Evolutionary conservation across 2,329 filamentous ascomycete species (phyloP), one percentile per base, ranked within the genome.

Genomic region (Penicillium freii): DNA sequence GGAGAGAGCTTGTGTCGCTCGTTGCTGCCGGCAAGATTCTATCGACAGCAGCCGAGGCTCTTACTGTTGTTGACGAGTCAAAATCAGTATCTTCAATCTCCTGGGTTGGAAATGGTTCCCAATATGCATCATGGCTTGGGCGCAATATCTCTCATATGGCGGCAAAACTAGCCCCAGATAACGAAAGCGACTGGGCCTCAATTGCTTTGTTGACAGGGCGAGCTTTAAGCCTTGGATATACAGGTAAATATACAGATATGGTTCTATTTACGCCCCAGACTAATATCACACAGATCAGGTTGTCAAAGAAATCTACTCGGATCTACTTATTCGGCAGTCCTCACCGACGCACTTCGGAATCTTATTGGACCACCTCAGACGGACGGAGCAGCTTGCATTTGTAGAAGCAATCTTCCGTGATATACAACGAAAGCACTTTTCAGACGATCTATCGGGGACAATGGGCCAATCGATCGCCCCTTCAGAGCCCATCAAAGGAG

Each of bases 81-180:
- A 66, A 66, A 40, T 29, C 62, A 46, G 29, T 63, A 47, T 56
- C 62, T 56, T 63, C 69, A 23, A 56, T 68, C 51, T 64, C 71
- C 1, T 95, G 91, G 90, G 67, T 90, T 34, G 80, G 84, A 0
- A 82, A 87, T 61, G 87, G 88, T 4, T 78, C 78, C 27, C 71
- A 81, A 19, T 96, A 90, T 74, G 82, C 84, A 13, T 74, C 75
- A 31, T 96, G 92, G 92, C 73, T 96, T 39, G 88, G 86, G 2
- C 74, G 73, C 15, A 90, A 87, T 68, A 78, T 94, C 49, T 77
- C 73, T 34, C 59, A 69, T 19, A 72, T 82, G 65, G 71, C 69
- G 34, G 70, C 69, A 70, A 31, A 69, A 62, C 27, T 87, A 74
- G 78, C 73, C 67, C 43, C 71, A 6, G 56, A 66, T 13, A 63